Percentiles rank a stretch among this genome's conserved stretches.
Evolutionary conservation across 2,329 filamentous ascomycete genomes (phyloP).

Genomic region (Parascedosporium putredinis): DNA sequence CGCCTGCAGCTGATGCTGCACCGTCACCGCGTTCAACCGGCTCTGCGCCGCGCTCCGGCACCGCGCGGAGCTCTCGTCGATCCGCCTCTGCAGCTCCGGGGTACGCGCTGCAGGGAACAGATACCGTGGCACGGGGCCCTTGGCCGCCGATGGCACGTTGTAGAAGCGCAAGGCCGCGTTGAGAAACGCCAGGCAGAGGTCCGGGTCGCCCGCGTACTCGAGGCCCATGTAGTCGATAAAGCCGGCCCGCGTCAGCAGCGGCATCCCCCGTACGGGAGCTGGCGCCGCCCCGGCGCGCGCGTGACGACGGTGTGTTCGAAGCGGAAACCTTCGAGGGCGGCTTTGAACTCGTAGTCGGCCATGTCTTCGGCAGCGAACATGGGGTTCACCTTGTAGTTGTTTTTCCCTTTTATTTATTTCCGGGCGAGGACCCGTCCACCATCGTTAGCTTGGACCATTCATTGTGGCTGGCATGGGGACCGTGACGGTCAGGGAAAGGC

Average conservation of each 20-base stretch:
- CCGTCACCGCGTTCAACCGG: not conserved
- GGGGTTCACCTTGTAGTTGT: not conserved
- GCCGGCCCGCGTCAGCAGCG: not conserved
- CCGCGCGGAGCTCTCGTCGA: not conserved
- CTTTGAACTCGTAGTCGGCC: constrained; percentile 5
- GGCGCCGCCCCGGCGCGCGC: not conserved
- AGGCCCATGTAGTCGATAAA: not conserved
- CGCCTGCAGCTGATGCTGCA: not conserved
- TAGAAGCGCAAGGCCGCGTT: not conserved
- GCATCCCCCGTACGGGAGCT: constrained; percentile 3
- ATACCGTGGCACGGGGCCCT: constrained; percentile 1
- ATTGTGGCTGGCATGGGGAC: too few relatives aligned
- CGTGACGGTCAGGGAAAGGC: too few relatives aligned
- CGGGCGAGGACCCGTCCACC: not conserved
- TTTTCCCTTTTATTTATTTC: not conserved
- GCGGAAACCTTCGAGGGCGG: constrained; percentile 4
- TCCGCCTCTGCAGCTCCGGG: not conserved
- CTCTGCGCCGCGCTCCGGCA: not conserved
- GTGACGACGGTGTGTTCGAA: constrained; percentile 3
- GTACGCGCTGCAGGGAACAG: not conserved
- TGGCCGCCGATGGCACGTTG: not conserved
- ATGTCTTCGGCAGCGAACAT: constrained; percentile 5
- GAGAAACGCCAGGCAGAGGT: not conserved
- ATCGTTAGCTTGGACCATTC: too few relatives aligned
- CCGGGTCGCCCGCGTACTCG: not conserved